Evolutionary conservation across 331 rosid genomes (phyloP), one percentile per base, ranked within the genome.

Genomic region (Spiraea crenata): DNA sequence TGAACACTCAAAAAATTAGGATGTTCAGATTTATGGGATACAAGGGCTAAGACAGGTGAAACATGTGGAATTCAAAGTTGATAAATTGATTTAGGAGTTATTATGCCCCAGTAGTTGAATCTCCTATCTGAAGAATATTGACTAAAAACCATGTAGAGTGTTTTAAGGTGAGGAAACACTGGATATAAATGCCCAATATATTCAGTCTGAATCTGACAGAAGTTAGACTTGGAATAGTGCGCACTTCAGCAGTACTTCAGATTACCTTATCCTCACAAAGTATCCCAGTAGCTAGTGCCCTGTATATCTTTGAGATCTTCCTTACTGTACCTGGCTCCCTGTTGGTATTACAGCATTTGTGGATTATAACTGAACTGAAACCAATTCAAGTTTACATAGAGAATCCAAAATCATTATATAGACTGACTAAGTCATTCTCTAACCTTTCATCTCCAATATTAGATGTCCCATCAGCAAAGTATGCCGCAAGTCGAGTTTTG

Each of bases 391-490:
- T 59, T 15, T 52, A 52, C 34, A 17, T 52, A 19, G 7, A 64
- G 13, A 49, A 48, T 14, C 55, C 7, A 25, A 25, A 25, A 25
- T 25, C 31, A 25, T 25, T 25, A 25, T 25, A 25, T 25, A 25
- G 31, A 44, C 16, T 39, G 40, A 69, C 77, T 11, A 19, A 51
- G 41, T 58, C 49, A 75, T 11, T 55, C 67, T 69, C 78, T 51
- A 68, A 93, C 99, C 96, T 87, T 76, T 74, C 84, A 57, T 65
- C 82, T 74, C 69, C 90, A 69, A 89, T 19, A 41, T 67, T 73
- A 66, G 91, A 83, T 79, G 97, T 89, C 62, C 95, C 95, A 20
- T 89, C 88, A 63, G 99, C 96, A 84, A 93, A 91, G 82, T 82
- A 88, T 65, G 92, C 84, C 17, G 99, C 89, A 77, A 93, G 92